Percentiles rank a stretch among this genome's conserved stretches.
These are phyloP conservation scores for Roridomyces roridus DNA, from an alignment of 768 basidiomycete genomes.

Conservation along the genomic window DNA sequence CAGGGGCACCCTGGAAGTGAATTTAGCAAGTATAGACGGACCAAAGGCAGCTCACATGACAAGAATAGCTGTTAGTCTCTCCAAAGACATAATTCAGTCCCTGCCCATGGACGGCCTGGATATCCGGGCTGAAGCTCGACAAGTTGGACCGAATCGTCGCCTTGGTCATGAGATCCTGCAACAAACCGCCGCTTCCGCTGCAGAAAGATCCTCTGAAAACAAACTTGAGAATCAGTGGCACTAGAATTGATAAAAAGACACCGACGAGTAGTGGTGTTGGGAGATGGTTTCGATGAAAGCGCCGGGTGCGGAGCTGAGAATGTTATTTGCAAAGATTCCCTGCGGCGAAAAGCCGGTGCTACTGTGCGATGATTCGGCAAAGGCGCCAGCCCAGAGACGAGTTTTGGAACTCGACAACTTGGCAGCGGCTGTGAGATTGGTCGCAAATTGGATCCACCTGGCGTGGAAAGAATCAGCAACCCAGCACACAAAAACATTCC, in stretches of 20 bases:
- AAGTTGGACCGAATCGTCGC: conserved; percentile 61
- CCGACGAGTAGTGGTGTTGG: conserved; percentile 49
- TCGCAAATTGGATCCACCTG: conserved; percentile 61
- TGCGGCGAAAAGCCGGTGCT: conserved; percentile 64
- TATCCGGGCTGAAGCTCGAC: conserved; percentile 56
- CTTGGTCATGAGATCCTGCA: conserved; percentile 74
- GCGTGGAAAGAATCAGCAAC: conserved; percentile 2
- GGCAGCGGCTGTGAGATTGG: conserved; percentile 47
- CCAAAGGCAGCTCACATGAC: conserved; percentile 40
- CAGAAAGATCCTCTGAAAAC: conserved; percentile 64
- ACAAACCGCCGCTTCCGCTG: conserved; percentile 53
- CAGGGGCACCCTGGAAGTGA: conserved; percentile 49
- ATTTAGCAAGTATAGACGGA: conserved; percentile 5
- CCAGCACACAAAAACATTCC: conserved; percentile 1
- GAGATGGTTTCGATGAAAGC: conserved; percentile 62
- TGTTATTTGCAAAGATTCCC: conserved; percentile 56
- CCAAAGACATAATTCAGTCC: conserved; percentile 69
- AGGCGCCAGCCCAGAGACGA: conserved; percentile 55
- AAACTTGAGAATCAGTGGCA: conserved; percentile 4
- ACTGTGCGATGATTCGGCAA: conserved; percentile 56
- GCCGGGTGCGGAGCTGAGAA: conserved; percentile 55
- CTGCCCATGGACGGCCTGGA: conserved; percentile 49
- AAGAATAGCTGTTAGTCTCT: conserved; percentile 60
- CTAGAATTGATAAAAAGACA: conserved; percentile 3
- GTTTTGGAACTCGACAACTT: conserved; percentile 45